Conservation (phyloP, 108 stramenopile genomes). For the Mayamaea pseudoterrestris region DNA sequence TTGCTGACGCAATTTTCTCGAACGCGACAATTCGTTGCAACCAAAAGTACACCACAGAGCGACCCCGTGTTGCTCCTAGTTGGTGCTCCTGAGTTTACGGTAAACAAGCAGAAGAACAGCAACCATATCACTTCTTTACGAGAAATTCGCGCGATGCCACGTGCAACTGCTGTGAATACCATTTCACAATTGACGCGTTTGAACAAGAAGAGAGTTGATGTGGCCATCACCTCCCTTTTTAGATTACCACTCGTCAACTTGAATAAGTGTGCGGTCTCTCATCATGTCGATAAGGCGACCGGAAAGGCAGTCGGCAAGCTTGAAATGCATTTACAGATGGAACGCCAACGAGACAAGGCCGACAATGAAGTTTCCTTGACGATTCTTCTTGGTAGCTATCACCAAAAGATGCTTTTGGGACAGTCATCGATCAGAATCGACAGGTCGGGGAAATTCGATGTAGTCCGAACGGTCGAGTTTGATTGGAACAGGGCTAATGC, state of each 20-base stretch:
- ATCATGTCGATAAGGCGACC: slow-evolving; percentile 12
- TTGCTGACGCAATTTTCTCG: slow-evolving; percentile 28
- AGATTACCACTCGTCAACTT: not conserved
- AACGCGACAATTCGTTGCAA: slow-evolving; percentile 23
- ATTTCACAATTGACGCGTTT: not conserved
- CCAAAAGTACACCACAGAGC: slow-evolving; percentile 14
- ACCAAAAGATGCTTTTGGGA: slow-evolving; percentile 18
- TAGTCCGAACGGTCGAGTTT: slow-evolving; percentile 22
- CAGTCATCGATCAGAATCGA: slow-evolving; percentile 10
- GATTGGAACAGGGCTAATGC: slow-evolving; percentile 42
- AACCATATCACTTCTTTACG: not conserved
- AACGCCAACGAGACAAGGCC: slow-evolving; percentile 3
- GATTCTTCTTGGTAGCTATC: slow-evolving; percentile 26
- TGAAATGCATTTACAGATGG: slow-evolving; percentile 6
- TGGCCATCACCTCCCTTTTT: not conserved
- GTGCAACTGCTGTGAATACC: not conserved
- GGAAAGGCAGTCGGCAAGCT: slow-evolving; percentile 18
- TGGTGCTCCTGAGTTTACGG: not conserved
- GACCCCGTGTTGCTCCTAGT: not conserved
- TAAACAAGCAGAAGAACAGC: not conserved
- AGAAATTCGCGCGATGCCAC: not conserved
- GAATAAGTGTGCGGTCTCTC: not conserved
- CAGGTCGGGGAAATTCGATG: slow-evolving; percentile 4
- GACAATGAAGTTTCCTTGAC: slow-evolving; percentile 7
- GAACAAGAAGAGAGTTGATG: not conserved